Evolutionary conservation across 768 basidiomycete species (phyloP), one percentile per base, ranked within the genome.

Genomic region (Pleurotus eryngii): DNA sequence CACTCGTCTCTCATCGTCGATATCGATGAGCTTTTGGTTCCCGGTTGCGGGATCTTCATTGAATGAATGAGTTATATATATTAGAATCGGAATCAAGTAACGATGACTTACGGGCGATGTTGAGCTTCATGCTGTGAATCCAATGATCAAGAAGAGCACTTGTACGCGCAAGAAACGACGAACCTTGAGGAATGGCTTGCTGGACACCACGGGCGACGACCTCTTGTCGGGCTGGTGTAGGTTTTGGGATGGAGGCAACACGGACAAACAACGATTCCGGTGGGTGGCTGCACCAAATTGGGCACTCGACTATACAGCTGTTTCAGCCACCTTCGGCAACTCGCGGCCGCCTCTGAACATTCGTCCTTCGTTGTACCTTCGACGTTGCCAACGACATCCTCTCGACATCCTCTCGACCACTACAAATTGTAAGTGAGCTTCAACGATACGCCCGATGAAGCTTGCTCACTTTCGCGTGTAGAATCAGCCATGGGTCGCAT

Each of bases 21-120:
- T 69, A 70, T 95, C 94, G 80, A 96, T 75, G 73, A 89, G 85
- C 82, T 98, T 98, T 89, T 97, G 95, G 69, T 88, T 88, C 74
- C 95, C 95, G 57, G 95, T 98, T 63, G 95, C 95, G 76, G 94
- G 93, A 83, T 96, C 90, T 93, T 64, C 26, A 57, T 62, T 63
- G 61, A 62, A 50, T 56, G 57, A 24, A 67, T 61, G 39, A 20
- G 59, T 45, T 49, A 60, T 57, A 58, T 57, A 58, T 40, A 17
- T 46, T 48, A 53, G 30, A 0, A 58, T 53, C 58, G 67, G 47
- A 27, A 43, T 46, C 55, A 57, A 27, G 51, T 27, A 17, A 60
- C 7, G 43, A 35, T 61, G 61, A 77, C 90, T 78, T 72, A 93
- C 91, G 94, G 75, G 95, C 92, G 73, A 98, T 90, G 82, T 96